A percentile compares a stretch with the other conserved stretches of the same genome.
These are phyloP conservation scores for Trametes elegans DNA, from an alignment of 768 basidiomycete genomes.

Conservation along the genomic window DNA sequence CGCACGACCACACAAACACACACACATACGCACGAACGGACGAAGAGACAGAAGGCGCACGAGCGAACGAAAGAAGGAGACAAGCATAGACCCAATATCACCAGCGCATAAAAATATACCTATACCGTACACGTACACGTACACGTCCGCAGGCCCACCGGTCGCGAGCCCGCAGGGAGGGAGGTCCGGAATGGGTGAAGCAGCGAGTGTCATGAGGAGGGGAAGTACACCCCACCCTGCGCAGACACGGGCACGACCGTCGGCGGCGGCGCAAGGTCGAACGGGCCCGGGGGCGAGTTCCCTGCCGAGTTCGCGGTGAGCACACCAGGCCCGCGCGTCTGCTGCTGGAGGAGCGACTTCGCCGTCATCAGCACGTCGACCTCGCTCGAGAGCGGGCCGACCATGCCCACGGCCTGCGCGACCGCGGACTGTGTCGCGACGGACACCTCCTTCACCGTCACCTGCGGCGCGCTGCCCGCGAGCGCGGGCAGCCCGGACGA, in stretches of 20 bases:
- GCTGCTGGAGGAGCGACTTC: slow-evolving; percentile 47
- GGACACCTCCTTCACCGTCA: slow-evolving; percentile 57
- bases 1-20: not conserved
- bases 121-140: slow-evolving; percentile 2
- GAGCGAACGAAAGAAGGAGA: not conserved
- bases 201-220: slow-evolving; percentile 10
- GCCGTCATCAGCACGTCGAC: slow-evolving; percentile 81
- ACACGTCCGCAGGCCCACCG: not conserved
- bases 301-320: slow-evolving; percentile 35
- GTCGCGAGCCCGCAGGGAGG: not conserved
- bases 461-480: slow-evolving; percentile 32
- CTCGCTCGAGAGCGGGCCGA: slow-evolving; percentile 69
- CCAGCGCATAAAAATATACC: slow-evolving; percentile 13
- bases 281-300: slow-evolving; percentile 19
- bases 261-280: slow-evolving; percentile 8
- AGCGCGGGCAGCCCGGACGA: slow-evolving; percentile 38
- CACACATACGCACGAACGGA: not conserved
- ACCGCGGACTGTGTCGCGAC: slow-evolving; percentile 74
- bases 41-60: not conserved
- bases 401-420: slow-evolving; percentile 77
- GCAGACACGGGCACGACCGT: not conserved
- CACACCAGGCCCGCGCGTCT: slow-evolving; percentile 31
- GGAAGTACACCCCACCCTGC: slow-evolving; percentile 16
- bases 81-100: slow-evolving; percentile 3
- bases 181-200: not conserved